phyloP scores from a whole-genome alignment of 805 yeast species.

The Schizosaccharomyces cryophilus region DNA sequence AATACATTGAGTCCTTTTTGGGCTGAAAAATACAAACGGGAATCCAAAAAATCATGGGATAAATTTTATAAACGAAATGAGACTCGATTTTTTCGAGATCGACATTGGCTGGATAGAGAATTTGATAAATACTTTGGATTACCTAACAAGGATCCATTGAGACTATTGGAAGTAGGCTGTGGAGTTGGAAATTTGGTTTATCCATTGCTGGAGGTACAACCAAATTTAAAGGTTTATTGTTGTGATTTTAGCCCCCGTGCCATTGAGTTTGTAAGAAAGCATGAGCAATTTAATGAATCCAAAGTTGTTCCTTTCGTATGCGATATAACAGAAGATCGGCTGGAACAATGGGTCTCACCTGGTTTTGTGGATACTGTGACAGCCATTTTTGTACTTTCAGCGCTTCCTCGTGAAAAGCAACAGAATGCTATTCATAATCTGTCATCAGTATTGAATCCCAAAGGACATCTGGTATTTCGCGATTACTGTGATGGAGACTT shows the following conservation, averaged over 20 bases:
- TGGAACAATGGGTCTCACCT: neutral
- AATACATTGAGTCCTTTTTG: neutral
- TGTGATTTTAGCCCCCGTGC: slow-evolving; percentile 1
- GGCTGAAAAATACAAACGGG: slow-evolving; percentile 1
- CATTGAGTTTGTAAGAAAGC: neutral
- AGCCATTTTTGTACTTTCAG: neutral
- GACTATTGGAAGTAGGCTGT: neutral
- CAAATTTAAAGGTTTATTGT: neutral
- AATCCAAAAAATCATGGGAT: neutral
- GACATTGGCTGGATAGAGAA: slow-evolving; percentile 1
- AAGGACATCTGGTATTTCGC: neutral
- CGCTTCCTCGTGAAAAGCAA: neutral
- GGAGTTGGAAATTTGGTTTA: slow-evolving; percentile 1
- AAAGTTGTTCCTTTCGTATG: neutral
- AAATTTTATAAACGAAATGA: slow-evolving; percentile 1
- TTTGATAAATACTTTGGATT: neutral
- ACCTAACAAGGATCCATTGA: neutral
- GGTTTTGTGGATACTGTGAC: neutral
- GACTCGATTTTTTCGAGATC: slow-evolving; percentile 1
- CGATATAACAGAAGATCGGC: neutral
- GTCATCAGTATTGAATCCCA: neutral
- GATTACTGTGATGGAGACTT: slow-evolving; percentile 1
- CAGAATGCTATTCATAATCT: neutral
- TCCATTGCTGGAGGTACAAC: neutral
- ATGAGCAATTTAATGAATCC: neutral